Evolutionary conservation across 495 filamentous ascomycete genomes (phyloP).

Genomic region (Hypomontagnella monticulosa): DNA sequence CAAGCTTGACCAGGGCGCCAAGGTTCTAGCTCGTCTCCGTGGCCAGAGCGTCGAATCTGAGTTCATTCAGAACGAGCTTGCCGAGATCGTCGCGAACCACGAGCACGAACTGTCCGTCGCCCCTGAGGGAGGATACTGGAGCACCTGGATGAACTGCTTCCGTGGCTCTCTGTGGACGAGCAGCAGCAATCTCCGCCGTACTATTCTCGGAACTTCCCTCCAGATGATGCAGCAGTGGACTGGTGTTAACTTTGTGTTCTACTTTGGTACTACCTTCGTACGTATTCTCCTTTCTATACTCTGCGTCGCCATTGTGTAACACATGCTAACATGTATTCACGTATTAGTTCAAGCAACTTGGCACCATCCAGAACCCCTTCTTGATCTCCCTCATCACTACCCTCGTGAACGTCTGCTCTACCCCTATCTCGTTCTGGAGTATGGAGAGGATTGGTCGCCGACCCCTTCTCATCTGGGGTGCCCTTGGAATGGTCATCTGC

Average conservation of each 20-base stretch:
- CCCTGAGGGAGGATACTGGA: constrained; percentile 70
- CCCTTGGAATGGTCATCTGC: constrained; percentile 74
- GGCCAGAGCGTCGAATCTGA: constrained; percentile 71
- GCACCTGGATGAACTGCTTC: constrained; percentile 74
- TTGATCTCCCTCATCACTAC: constrained; percentile 77
- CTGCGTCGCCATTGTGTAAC: no score
- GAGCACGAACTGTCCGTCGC: constrained; percentile 77
- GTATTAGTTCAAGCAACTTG: constrained; percentile 62
- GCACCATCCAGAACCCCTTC: constrained; percentile 69
- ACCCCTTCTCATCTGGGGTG: constrained; percentile 72
- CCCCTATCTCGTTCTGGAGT: constrained; percentile 69
- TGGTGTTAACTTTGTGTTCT: constrained; percentile 62
- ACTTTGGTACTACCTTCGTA: constrained; percentile 72
- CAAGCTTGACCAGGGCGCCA: constrained; percentile 68
- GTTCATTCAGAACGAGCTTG: constrained; percentile 73
- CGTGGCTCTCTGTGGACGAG: constrained; percentile 65
- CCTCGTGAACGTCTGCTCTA: constrained; percentile 77
- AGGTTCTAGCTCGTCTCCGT: constrained; percentile 72
- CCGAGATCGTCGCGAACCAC: constrained; percentile 85
- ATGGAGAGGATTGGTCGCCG: constrained; percentile 77
- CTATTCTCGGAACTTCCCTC: constrained; percentile 75
- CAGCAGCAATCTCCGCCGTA: constrained; percentile 73
- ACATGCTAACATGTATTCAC: no score
- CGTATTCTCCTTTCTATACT: no score
- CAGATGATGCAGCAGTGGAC: constrained; percentile 77